These are phyloP conservation scores for Didymella arachidicola DNA, from an alignment of 2,329 filamentous ascomycete genomes.

Conservation along the genomic window DNA sequence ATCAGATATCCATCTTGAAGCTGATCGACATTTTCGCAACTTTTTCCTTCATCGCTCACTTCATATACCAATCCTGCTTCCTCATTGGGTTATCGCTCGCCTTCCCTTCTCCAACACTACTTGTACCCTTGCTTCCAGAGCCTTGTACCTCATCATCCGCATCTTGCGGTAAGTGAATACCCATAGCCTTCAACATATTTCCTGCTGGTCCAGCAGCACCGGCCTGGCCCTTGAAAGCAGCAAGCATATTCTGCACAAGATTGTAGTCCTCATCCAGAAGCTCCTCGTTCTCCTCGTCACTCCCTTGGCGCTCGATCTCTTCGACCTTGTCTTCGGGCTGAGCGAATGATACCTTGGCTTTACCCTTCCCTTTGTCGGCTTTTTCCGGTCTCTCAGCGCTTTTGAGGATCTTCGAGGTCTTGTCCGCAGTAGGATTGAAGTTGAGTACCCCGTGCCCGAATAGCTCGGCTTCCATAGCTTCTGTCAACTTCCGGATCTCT, in stretches of 20 bases:
- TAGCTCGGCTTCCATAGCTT: slow-evolving; percentile 76
- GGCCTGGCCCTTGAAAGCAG: slow-evolving; percentile 90
- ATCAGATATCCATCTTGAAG: background rate
- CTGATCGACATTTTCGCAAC: background rate
- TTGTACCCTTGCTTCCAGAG: slow-evolving; percentile 1
- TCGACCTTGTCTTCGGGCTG: slow-evolving; percentile 33
- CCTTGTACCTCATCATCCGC: slow-evolving; percentile 62
- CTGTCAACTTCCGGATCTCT: slow-evolving; percentile 70
- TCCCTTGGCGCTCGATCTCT: slow-evolving; percentile 75
- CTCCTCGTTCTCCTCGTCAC: slow-evolving; percentile 53
- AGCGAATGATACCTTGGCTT: slow-evolving; percentile 25
- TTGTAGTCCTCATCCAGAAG: slow-evolving; percentile 82
- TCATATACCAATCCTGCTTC: slow-evolving; percentile 20
- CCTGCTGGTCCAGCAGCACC: slow-evolving; percentile 86
- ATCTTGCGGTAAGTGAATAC: slow-evolving; percentile 80
- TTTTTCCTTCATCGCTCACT: background rate
- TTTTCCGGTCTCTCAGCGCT: slow-evolving; percentile 3
- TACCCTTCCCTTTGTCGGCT: slow-evolving; percentile 28
- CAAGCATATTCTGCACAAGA: slow-evolving; percentile 86
- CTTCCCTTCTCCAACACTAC: slow-evolving; percentile 12
- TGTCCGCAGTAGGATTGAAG: slow-evolving; percentile 37
- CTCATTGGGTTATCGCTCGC: slow-evolving; percentile 18
- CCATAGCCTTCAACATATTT: slow-evolving; percentile 88
- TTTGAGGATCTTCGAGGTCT: background rate
- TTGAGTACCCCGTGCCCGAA: slow-evolving; percentile 72